Evolutionary conservation across 805 yeast species (phyloP).

Genomic region (Lachancea quebecensis): DNA sequence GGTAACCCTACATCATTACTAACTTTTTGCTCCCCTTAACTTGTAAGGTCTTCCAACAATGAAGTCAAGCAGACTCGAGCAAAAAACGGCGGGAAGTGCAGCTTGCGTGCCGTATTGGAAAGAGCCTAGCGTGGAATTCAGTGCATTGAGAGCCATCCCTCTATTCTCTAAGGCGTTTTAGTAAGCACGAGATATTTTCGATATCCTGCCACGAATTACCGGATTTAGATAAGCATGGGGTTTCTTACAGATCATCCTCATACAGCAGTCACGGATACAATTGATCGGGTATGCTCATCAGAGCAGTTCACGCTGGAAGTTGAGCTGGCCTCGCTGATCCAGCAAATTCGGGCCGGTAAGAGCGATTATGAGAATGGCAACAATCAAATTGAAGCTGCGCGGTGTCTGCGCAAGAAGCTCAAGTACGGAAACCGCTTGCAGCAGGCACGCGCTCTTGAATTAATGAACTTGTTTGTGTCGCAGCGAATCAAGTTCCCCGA

Average conservation of each 20-base stretch:
- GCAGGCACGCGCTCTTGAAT: constrained; percentile 59
- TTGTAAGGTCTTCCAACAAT: background rate
- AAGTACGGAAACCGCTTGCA: constrained; percentile 71
- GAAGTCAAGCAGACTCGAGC: background rate
- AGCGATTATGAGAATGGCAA: constrained; percentile 19
- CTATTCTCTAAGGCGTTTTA: background rate
- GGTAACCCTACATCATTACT: background rate
- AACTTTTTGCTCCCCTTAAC: constrained; percentile 3
- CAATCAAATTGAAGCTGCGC: constrained; percentile 68
- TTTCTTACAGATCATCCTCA: constrained; percentile 53
- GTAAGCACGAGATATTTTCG: background rate
- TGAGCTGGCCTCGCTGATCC: constrained; percentile 31
- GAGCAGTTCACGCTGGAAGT: constrained; percentile 30
- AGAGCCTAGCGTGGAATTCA: no score
- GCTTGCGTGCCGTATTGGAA: no score
- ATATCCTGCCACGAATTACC: background rate
- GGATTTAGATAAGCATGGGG: constrained; percentile 37
- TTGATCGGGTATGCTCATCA: constrained; percentile 42
- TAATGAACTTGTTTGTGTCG: constrained; percentile 50
- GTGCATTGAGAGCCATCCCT: no score
- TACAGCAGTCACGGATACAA: constrained; percentile 61
- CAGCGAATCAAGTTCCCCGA: constrained; percentile 32
- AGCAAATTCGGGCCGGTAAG: constrained; percentile 35
- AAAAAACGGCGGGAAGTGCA: no score
- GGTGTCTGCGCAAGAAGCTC: constrained; percentile 81